Base-by-base conservation (phyloP, 352 stramenopile genomes). In the Phytophthora aleatoria region DNA sequence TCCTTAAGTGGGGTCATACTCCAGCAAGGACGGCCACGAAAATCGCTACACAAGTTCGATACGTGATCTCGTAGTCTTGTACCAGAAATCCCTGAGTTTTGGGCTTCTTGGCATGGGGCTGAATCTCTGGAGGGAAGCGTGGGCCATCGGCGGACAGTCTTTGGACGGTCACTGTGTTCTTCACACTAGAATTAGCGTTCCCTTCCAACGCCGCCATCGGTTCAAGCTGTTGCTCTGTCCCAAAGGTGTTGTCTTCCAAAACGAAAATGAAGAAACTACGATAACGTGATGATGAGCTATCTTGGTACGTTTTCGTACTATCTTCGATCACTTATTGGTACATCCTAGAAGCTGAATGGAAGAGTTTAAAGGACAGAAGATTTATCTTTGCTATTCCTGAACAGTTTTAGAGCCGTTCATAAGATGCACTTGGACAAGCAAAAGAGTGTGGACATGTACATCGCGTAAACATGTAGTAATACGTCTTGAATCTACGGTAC, bases 1-100 rank as follows among this genome's bases (percentile, higher is more conserved):
- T 82, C 74, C 43, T 82, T 82, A n/a, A 77, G 42, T 1, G 74
- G 74, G 4, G 68, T 65, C 35, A 73, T 66, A 26, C 50, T n/a
- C 50, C n/a, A 48, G 31, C n/a, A 1, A 73, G 28, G 28, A 68
- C 45, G 1, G 50, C 13, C 6, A 57, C 3, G 39, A 79, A 71
- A 16, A 71, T 64, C n/a, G 64, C 36, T 11, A 64, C 26, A 33
- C 71, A 73, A 0, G 58, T 43, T 31, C 59, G 43, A 26, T 76
- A 73, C 35, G 71, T 64, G 36, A 79, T 54, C 10, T 71, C 54
- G 10, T 68, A 68, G 50, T 69, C 61, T 41, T 64, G 50, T 2
- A 57, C 13, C 1, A 53, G 52, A 1, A 58, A 47, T 11, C 10
- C 30, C 27, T 57, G 61, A 12, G 20, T 5, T 3, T 2, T 48